Conservation (phyloP, 2,329 filamentous ascomycete species). For the Triangularia verruculosa region DNA sequence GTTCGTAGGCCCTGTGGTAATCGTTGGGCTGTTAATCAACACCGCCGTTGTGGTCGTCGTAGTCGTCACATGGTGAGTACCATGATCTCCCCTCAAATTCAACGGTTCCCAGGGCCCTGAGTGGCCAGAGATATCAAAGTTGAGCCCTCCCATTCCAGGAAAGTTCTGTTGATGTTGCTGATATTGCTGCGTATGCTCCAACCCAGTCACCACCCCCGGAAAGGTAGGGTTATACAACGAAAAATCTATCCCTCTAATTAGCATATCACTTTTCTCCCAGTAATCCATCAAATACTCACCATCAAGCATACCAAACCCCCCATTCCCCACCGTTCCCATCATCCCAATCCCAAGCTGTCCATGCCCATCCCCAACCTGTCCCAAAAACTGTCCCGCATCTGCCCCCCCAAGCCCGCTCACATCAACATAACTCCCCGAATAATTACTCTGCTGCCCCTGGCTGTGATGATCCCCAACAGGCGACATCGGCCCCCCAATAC, state of each 20-base stretch:
- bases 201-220: slow-evolving; percentile 12
- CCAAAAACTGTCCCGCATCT: slow-evolving; percentile 34
- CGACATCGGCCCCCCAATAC: slow-evolving; percentile 38
- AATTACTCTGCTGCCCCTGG: background rate
- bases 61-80: background rate
- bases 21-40: background rate
- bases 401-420: background rate
- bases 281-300: slow-evolving; percentile 28
- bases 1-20: background rate
- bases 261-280: background rate
- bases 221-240: slow-evolving; percentile 14
- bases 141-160: background rate
- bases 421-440: background rate
- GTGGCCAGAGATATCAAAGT: slow-evolving; percentile 39
- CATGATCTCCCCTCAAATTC: slow-evolving; percentile 26
- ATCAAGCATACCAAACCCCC: slow-evolving; percentile 12
- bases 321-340: background rate
- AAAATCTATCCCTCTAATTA: slow-evolving; percentile 14
- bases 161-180: background rate
- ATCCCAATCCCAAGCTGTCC: background rate
- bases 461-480: slow-evolving; percentile 38
- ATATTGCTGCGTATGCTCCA: background rate
- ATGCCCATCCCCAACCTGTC: background rate
- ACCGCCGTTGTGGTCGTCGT: background rate
- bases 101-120: slow-evolving; percentile 42